A percentile compares a stretch with the other conserved stretches of the same genome.
These are phyloP conservation scores for Tulasnella sp. DNA, from an alignment of 768 basidiomycete genomes.

Conservation along the genomic window DNA sequence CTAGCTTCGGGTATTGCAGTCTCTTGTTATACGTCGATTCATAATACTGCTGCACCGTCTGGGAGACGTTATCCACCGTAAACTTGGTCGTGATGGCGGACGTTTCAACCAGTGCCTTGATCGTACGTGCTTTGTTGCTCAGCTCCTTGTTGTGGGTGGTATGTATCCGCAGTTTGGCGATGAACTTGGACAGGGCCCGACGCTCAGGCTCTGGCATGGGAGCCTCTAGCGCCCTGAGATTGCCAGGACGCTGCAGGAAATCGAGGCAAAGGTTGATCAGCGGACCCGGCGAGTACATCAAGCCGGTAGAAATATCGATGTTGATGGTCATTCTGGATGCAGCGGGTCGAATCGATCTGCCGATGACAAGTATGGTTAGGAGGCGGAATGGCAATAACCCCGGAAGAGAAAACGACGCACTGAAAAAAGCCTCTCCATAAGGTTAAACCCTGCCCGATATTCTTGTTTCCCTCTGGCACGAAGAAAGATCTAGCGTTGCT, in stretches of 20 bases:
- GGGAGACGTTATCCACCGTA: conserved; percentile 39
- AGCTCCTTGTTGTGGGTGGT: neutral
- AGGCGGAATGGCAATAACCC: neutral
- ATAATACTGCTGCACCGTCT: conserved; percentile 16
- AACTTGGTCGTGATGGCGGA: conserved; percentile 49
- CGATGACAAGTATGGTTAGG: neutral
- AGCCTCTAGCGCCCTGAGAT: neutral
- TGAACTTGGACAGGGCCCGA: neutral
- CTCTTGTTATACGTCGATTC: conserved; percentile 22
- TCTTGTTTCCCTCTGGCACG: conserved; percentile 39
- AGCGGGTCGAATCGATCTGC: conserved; percentile 48
- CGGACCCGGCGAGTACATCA: conserved; percentile 49
- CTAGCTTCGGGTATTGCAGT: conserved; percentile 46
- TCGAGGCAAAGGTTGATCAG: conserved; percentile 40
- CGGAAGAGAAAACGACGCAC: conserved; percentile 17
- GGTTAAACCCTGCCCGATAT: conserved; percentile 43
- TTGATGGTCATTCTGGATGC: conserved; percentile 55
- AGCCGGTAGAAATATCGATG: conserved; percentile 63
- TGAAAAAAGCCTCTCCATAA: conserved; percentile 77
- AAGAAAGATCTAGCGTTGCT: conserved; percentile 62
- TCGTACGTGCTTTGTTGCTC: conserved; percentile 34
- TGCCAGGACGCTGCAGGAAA: neutral
- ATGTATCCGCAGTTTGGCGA: neutral
- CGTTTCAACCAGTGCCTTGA: conserved; percentile 44
- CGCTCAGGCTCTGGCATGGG: neutral